Base-by-base conservation (phyloP, 2,329 filamentous ascomycete genomes). In the Polytolypa hystricis region DNA sequence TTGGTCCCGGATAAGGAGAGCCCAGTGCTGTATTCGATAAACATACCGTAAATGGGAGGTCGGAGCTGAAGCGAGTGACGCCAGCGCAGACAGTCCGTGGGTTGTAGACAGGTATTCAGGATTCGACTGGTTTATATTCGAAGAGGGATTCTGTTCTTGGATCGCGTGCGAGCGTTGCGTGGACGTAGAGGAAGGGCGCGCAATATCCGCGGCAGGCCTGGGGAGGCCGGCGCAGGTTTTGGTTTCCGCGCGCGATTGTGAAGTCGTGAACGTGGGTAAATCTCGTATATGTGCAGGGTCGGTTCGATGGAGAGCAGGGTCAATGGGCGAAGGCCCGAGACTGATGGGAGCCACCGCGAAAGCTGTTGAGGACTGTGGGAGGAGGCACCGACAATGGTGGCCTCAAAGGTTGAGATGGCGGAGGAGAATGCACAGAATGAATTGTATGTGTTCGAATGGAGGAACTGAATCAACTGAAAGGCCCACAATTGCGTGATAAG, bases 271-370 rank as follows among this genome's bases (percentile, higher is more conserved):
- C 35, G 41, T 49, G 30, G 53, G 38, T 19, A 59, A 50, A 34
- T 60, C 56, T 44, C 50, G 52, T 20, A 51, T 45, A 39, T 53
- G 51, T 11, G 70, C 64, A 45, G 68, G 61, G 45, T 70, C 69
- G 46, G 66, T 58, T 49, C 52, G 60, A 30, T 37, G 34, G 28
- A 64, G 53, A 42, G 57, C 53, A 47, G 62, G 60, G 51, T 67
- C 71, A 56, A 73, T 66, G 66, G 71, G 67, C 65, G 71, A 67
- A 47, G 73, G 69, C 69, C 70, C 64, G 53, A 72, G 74, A 40
- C 74, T 63, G 53, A 74, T 61, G 52, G 69, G 67, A 61, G 70
- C 71, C 59, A 76, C 69, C 53, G 71, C 69, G 60, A 70, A 76
- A 64, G 72, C 67, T n/a, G 21, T 25, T 7, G 21, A 7, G 21